Percentiles rank a stretch among this genome's conserved stretches.
phyloP scores from a whole-genome alignment of 192 early-diverging fungal genomes.

The Radiomyces spectabilis region DNA sequence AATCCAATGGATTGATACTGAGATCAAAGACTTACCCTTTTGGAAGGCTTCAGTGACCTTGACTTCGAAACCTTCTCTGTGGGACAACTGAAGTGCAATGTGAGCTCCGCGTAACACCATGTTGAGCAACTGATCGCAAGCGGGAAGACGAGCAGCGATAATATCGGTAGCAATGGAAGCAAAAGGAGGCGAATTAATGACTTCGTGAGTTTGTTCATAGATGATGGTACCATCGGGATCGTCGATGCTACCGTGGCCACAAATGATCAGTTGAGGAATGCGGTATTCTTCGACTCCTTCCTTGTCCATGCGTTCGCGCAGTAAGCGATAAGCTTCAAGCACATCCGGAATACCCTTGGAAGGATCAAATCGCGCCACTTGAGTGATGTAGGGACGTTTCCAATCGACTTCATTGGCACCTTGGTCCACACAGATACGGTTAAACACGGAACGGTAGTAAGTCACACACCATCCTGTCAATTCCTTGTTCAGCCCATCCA shows the following conservation, averaged over 20 bases:
- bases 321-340: slow-evolving; percentile 55
- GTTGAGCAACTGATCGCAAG: slow-evolving; percentile 76
- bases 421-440: slow-evolving; percentile 68
- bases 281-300: slow-evolving; percentile 32
- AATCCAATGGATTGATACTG: not conserved
- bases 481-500: slow-evolving; percentile 79
- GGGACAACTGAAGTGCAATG: slow-evolving; percentile 70
- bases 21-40: too few relatives aligned
- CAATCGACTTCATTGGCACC: slow-evolving; percentile 47
- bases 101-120: slow-evolving; percentile 60
- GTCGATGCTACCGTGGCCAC: slow-evolving; percentile 75
- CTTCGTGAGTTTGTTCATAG: slow-evolving; percentile 47
- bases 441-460: slow-evolving; percentile 74
- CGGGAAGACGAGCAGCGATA: slow-evolving; percentile 56
- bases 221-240: slow-evolving; percentile 74
- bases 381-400: slow-evolving; percentile 68
- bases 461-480: slow-evolving; percentile 41
- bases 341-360: slow-evolving; percentile 78
- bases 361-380: slow-evolving; percentile 81
- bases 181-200: slow-evolving; percentile 42
- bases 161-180: slow-evolving; percentile 45
- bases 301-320: slow-evolving; percentile 49
- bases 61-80: slow-evolving; percentile 80
- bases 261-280: slow-evolving; percentile 66
- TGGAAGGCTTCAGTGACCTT: slow-evolving; percentile 72